phyloP scores from a whole-genome alignment of 2,329 filamentous ascomycete species.

The Fusarium nematophilum region DNA sequence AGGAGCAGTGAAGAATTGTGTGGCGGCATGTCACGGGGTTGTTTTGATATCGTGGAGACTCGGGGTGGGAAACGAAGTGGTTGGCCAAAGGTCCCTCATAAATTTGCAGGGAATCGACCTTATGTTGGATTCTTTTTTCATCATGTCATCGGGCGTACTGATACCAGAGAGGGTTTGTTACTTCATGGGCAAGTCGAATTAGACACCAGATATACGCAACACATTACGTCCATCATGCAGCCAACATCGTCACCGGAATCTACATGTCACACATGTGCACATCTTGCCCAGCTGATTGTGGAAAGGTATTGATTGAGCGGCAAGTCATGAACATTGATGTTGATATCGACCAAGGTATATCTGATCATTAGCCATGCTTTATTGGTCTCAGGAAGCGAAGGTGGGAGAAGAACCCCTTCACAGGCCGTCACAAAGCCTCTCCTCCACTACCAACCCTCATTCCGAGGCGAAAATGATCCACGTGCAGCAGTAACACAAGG shows the following conservation, averaged over 20 bases:
- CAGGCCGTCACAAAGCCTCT: conserved; percentile 42
- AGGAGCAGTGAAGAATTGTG: conserved; percentile 8
- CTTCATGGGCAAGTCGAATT: not conserved
- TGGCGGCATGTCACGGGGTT: not conserved
- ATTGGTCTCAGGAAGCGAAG: conserved; percentile 49
- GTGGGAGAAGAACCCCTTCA: conserved; percentile 46
- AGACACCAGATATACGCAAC: not conserved
- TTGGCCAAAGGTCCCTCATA: conserved; percentile 1
- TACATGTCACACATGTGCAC: not conserved
- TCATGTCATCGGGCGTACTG: conserved; percentile 22
- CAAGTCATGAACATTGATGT: conserved; percentile 21
- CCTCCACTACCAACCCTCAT: conserved; percentile 34
- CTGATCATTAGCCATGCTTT: conserved; percentile 51
- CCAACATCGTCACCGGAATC: not conserved
- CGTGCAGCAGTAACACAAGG: conserved; percentile 14
- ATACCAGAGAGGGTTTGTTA: conserved; percentile 18
- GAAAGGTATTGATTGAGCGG: conserved; percentile 6
- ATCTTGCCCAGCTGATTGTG: too few relatives aligned
- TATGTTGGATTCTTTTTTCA: not conserved
- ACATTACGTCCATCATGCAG: not conserved
- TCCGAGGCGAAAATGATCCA: conserved; percentile 20
- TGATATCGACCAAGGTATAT: conserved; percentile 48
- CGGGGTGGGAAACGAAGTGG: not conserved
- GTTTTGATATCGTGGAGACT: not conserved
- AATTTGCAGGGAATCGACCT: conserved; percentile 2